Percentiles rank a stretch among this genome's conserved stretches.
phyloP scores from a whole-genome alignment of 371 early-diverging fungal genomes.

The Umbelopsis sp. region DNA sequence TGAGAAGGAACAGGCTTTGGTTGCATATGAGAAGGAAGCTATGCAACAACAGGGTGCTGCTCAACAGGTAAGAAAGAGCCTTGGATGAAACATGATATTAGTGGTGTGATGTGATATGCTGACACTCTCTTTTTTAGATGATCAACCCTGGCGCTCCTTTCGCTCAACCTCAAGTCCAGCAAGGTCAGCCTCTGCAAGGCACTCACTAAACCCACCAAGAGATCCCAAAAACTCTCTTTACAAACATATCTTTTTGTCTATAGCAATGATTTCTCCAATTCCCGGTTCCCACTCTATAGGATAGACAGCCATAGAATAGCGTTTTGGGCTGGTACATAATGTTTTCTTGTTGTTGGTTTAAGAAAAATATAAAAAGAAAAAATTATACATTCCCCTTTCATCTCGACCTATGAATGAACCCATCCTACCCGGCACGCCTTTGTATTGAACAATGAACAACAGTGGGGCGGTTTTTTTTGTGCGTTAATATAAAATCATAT shows the following conservation, averaged over 20 bases:
- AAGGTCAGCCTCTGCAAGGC: slow-evolving; percentile 15
- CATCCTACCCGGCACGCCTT: no score
- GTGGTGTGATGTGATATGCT: no score
- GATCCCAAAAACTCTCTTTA: neutral
- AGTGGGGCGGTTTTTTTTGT: no score
- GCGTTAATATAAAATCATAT: no score
- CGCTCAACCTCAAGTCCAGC: slow-evolving; percentile 29
- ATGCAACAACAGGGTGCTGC: slow-evolving; percentile 66
- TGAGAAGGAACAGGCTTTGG: slow-evolving; percentile 77
- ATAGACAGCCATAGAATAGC: slow-evolving; percentile 17
- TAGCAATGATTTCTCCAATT: slow-evolving; percentile 3
- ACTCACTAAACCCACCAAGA: neutral
- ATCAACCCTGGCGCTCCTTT: slow-evolving; percentile 30
- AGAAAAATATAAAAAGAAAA: no score
- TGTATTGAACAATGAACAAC: no score
- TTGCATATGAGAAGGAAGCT: slow-evolving; percentile 74
- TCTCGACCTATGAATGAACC: no score
- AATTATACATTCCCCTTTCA: no score
- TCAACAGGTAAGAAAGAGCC: slow-evolving; percentile 49
- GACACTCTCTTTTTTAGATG: slow-evolving; percentile 26
- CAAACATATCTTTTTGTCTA: slow-evolving; percentile 8
- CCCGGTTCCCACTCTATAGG: neutral
- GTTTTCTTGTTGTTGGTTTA: neutral
- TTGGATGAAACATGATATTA: neutral
- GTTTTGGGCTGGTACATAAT: slow-evolving; percentile 16